Percentiles rank a stretch among this genome's conserved stretches.
Conservation (phyloP, 73 alveolate genomes). For the Paramecium caudatum region DNA sequence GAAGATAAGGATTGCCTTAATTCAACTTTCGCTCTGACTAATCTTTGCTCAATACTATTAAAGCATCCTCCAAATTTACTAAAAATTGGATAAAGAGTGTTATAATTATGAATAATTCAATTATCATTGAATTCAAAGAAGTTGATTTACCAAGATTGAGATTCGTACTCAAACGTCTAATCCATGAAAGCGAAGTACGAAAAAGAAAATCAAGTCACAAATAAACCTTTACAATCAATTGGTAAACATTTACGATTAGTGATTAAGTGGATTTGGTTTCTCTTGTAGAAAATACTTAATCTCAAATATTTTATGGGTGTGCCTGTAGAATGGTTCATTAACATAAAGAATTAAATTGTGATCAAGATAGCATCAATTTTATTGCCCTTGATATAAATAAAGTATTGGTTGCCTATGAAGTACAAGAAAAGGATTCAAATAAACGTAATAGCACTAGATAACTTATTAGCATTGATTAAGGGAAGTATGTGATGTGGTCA, state of each 20-base stretch:
- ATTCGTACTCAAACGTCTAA: slow-evolving; percentile 2
- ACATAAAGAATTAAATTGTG: slow-evolving; percentile 45
- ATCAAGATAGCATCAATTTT: slow-evolving; percentile 32
- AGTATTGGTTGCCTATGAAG: slow-evolving; percentile 46
- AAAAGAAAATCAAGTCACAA: background rate
- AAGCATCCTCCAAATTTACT: slow-evolving; percentile 22
- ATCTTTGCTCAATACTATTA: background rate
- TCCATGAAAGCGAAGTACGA: slow-evolving; percentile 45
- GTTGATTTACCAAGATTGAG: background rate
- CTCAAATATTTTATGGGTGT: slow-evolving; percentile 18
- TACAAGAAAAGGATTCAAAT: slow-evolving; percentile 39
- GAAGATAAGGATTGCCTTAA: slow-evolving; percentile 2
- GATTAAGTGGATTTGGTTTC: background rate
- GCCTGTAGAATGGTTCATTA: background rate
- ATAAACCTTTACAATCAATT: background rate
- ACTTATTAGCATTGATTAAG: background rate
- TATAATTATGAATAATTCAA: background rate
- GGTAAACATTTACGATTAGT: background rate
- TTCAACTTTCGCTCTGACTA: slow-evolving; percentile 16
- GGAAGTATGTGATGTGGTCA: background rate
- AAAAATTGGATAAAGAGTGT: slow-evolving; percentile 25
- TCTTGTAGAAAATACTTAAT: background rate
- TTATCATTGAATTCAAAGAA: background rate
- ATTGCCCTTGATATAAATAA: background rate
- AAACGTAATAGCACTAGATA: background rate